These are phyloP conservation scores for Hypomyces rosellus DNA, from an alignment of 2,329 filamentous ascomycete genomes.

Conservation along the genomic window DNA sequence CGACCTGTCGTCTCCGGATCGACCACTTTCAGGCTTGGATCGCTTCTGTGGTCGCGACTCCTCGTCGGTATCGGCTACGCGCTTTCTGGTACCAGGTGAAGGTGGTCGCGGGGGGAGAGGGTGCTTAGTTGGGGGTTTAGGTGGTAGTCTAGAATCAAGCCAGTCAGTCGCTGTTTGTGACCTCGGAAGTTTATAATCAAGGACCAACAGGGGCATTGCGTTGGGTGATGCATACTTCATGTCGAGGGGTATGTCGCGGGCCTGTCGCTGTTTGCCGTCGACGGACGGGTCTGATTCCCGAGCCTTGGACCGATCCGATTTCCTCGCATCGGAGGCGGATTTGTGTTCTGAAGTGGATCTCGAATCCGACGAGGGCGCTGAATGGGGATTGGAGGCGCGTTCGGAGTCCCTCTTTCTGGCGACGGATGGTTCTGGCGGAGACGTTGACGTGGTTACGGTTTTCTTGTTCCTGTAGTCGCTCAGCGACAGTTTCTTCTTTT, in stretches of 20 bases:
- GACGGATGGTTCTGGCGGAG: constrained; percentile 29
- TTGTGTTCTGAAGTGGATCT: constrained; percentile 18
- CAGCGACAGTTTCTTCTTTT: constrained; percentile 52
- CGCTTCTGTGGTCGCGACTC: constrained; percentile 41
- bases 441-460: constrained; percentile 28
- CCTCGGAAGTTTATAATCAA: neutral
- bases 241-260: constrained; percentile 23
- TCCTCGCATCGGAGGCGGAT: constrained; percentile 13
- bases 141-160: constrained; percentile 24
- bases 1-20: constrained; percentile 26
- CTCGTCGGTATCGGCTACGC: constrained; percentile 38
- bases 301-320: constrained; percentile 18
- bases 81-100: constrained; percentile 44
- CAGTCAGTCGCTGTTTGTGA: constrained; percentile 8
- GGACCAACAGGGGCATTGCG: constrained; percentile 13
- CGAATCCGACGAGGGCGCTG: constrained; percentile 8
- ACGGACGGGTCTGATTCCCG: constrained; percentile 18
- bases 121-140: constrained; percentile 28
- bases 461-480: constrained; percentile 56
- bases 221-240: constrained; percentile 22
- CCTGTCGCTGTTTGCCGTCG: constrained; percentile 26
- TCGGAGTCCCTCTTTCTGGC: constrained; percentile 27
- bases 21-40: constrained; percentile 33
- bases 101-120: constrained; percentile 29
- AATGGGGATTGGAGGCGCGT: constrained; percentile 20